phyloP scores from a whole-genome alignment of 108 stramenopile species.

The Nitzschia sp. region DNA sequence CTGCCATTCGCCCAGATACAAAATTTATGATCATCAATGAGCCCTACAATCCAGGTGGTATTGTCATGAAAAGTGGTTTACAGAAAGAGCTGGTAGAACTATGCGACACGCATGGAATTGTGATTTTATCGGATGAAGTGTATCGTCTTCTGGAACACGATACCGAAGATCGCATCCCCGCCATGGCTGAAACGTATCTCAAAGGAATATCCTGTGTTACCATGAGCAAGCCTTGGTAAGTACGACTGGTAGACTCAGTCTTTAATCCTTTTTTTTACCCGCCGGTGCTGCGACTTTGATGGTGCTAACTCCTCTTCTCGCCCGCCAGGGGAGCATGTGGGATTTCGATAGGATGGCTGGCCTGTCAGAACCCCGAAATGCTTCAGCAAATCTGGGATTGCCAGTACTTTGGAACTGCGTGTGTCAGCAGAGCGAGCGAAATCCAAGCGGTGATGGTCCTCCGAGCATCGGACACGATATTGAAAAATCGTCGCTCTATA shows the following conservation, averaged over 20 bases:
- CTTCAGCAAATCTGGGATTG: conserved; percentile 48
- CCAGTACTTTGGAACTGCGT: conserved; percentile 81
- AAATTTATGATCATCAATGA: conserved; percentile 70
- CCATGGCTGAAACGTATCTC: conserved; percentile 69
- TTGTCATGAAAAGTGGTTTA: conserved; percentile 44
- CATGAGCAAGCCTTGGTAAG: conserved; percentile 80
- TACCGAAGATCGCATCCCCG: conserved; percentile 38
- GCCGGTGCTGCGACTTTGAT: too few relatives aligned
- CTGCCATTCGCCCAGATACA: conserved; percentile 56
- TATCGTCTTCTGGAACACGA: conserved; percentile 79
- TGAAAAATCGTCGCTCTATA: conserved; percentile 45
- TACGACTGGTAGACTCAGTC: too few relatives aligned
- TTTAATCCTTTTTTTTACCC: too few relatives aligned
- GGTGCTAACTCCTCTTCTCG: too few relatives aligned
- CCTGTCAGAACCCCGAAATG: conserved; percentile 46
- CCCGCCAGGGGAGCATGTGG: conserved; percentile 86
- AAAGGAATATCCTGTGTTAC: conserved; percentile 64
- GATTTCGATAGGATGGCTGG: conserved; percentile 76
- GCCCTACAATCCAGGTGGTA: conserved; percentile 83
- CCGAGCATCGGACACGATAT: conserved; percentile 45
- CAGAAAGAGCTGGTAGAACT: conserved; percentile 56
- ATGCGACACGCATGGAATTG: conserved; percentile 43
- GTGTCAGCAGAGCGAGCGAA: conserved; percentile 65
- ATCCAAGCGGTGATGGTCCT: conserved; percentile 75
- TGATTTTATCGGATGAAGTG: conserved; percentile 72